Percentiles rank a stretch among this genome's conserved stretches.
Evolutionary conservation across 768 basidiomycete species (phyloP).

Genomic region (Lepiota brunneoincarnata): DNA sequence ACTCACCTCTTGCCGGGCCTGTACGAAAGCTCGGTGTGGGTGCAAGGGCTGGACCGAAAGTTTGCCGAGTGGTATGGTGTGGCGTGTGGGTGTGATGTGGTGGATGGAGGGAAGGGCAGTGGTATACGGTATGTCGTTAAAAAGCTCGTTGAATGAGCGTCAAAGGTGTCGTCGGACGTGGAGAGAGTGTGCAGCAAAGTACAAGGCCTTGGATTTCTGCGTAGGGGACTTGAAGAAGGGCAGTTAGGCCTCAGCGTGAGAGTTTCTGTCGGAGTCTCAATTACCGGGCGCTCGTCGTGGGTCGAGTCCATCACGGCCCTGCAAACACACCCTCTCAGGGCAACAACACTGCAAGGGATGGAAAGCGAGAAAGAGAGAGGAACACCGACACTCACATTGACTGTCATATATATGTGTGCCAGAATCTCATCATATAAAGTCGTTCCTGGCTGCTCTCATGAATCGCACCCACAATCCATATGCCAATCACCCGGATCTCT

Average conservation of each 20-base stretch:
- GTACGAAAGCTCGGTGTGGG: no score
- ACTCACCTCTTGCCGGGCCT: no score
- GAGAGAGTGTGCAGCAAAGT: conserved; percentile 2
- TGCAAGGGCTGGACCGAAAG: no score
- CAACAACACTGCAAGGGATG: not conserved
- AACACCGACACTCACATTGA: not conserved
- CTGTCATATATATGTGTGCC: not conserved
- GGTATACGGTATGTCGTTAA: no score
- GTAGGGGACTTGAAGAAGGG: conserved; percentile 15
- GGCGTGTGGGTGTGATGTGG: no score
- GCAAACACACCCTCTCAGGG: no score
- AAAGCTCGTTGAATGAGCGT: no score
- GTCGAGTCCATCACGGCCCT: not conserved
- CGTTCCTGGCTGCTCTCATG: conserved; percentile 11
- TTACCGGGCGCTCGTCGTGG: conserved; percentile 9
- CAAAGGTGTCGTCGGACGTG: no score
- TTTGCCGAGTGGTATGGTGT: no score
- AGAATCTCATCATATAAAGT: not conserved
- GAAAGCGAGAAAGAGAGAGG: not conserved
- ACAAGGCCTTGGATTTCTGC: no score
- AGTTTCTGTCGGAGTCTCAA: conserved; percentile 23
- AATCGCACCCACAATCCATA: no score
- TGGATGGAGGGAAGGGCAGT: no score
- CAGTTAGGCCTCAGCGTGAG: conserved; percentile 17
- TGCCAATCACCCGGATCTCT: conserved; percentile 6